Base-by-base conservation (phyloP, 495 filamentous ascomycete species). In the Copromyces sp. region DNA sequence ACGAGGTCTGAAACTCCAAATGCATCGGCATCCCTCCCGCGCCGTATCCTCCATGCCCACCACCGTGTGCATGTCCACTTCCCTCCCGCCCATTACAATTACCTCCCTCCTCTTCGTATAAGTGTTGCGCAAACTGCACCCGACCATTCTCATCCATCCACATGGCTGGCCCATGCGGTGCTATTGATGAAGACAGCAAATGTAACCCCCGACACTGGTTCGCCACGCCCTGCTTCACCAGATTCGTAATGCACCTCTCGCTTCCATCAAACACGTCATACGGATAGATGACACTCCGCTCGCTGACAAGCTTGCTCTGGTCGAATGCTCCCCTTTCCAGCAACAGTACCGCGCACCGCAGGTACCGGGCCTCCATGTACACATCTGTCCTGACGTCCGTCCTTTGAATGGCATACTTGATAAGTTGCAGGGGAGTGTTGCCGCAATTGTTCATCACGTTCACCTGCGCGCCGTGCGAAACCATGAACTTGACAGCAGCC, bases 381-480 rank as follows among this genome's bases (percentile, higher is more conserved):
- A 80, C 78, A 47, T 80, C 79, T 9, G 78, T 77, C 32, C 76
- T 71, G n/a, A 80, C 79, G 45, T 80, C 79, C 44, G 79, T 80
- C 8, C 79, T 76, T 69, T 80, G 79, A 29, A 80, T 80, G 71
- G 78, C 79, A 59, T 78, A 80, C 72, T 80, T 80, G 73, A 80
- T 73, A 9, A 80, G 79, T 71, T 80, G 79, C 39, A 80, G 73
- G 11, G 79, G 78, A 16, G 79, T 80, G 73, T 80, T 80, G 73
- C 79, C 79, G 70, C 79, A 80, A 73, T 80, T 80, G 75, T 80
- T 80, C 70, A 80, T 79, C 11, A 76, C 76, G 73, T 79, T 80
- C 69, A 80, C 77, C 20, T 71, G 69, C 7, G 75, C 78, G 20
- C 73, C 74, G 53, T 77, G 73, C 7, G 42, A 40, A 65, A 75